phyloP scores from a whole-genome alignment of 805 yeast species.

The Suhomyces pyralidae region DNA sequence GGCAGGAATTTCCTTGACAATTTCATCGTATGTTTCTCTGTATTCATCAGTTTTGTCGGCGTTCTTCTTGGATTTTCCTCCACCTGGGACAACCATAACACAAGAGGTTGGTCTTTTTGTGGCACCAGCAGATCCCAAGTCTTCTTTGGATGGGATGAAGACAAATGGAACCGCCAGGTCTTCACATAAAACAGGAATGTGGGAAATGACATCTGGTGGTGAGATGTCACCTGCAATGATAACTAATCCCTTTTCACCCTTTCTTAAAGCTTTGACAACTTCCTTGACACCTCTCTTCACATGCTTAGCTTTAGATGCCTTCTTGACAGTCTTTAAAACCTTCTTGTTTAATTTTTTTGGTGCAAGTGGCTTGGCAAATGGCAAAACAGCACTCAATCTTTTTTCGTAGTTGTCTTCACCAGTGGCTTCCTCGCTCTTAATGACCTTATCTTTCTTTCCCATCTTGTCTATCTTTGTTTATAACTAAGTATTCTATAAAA shows the following conservation, averaged over 20 bases:
- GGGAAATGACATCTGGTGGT: constrained; percentile 96
- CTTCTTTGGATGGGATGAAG: constrained; percentile 96
- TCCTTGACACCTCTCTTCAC: constrained; percentile 99
- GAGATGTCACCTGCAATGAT: constrained; percentile 97
- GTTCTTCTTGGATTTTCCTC: constrained; percentile 77
- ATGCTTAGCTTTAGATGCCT: constrained; percentile 97
- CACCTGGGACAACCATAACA: constrained; percentile 96
- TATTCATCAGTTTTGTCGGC: constrained; percentile 74
- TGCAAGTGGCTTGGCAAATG: constrained; percentile 94
- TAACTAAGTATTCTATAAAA: neutral
- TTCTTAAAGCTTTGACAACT: constrained; percentile 95
- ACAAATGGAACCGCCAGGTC: constrained; percentile 88
- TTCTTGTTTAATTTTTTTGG: constrained; percentile 94
- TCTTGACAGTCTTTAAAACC: constrained; percentile 91
- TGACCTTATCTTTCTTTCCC: constrained; percentile 48
- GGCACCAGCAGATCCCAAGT: constrained; percentile 97
- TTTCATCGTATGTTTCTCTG: constrained; percentile 88
- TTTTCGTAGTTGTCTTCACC: constrained; percentile 83
- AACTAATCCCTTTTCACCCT: constrained; percentile 96
- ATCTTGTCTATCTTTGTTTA: constrained; percentile 15
- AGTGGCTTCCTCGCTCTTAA: constrained; percentile 31
- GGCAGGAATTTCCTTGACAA: constrained; percentile 80
- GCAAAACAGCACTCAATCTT: constrained; percentile 84
- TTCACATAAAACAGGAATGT: constrained; percentile 95
- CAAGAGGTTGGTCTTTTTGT: constrained; percentile 99